Percentiles rank a stretch among this genome's conserved stretches.
Evolutionary conservation across 306 rosid genomes (phyloP).

Genomic region (Acacia melanoxylon): DNA sequence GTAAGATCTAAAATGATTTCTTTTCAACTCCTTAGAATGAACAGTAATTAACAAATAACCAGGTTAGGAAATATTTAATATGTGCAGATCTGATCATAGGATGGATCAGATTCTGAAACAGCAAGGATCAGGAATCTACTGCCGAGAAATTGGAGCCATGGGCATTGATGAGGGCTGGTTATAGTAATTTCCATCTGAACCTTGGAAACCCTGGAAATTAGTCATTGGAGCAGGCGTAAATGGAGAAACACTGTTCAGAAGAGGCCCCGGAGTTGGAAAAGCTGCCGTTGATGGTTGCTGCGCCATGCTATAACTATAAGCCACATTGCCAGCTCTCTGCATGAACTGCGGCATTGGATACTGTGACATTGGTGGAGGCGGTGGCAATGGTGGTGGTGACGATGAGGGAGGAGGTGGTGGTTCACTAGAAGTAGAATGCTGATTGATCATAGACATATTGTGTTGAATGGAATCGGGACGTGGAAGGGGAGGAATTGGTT

Average conservation of each 20-base stretch:
- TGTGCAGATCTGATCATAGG: conserved; percentile 59
- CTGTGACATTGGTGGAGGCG: conserved; percentile 78
- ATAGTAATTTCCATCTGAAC: conserved; percentile 80
- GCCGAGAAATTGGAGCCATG: conserved; percentile 83
- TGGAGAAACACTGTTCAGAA: conserved; percentile 52
- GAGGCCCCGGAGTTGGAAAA: conserved; percentile 53
- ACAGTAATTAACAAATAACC: conserved; percentile 25
- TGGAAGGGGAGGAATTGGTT: conserved; percentile 54
- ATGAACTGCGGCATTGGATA: conserved; percentile 64
- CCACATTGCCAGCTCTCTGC: conserved; percentile 62
- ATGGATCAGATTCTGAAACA: conserved; percentile 42
- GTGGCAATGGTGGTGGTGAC: conserved; percentile 87
- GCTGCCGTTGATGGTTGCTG: conserved; percentile 59
- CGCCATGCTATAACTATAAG: conserved; percentile 58
- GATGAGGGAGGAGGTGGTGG: conserved; percentile 89
- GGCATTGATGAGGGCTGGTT: conserved; percentile 81
- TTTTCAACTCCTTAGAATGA: conserved; percentile 37
- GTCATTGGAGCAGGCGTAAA: conserved; percentile 49
- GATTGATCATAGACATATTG: conserved; percentile 48
- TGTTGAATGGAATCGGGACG: conserved; percentile 57
- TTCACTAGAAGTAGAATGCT: conserved; percentile 60
- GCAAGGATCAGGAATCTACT: conserved; percentile 44
- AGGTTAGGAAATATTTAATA: conserved; percentile 50
- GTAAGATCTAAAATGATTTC: conserved; percentile 23
- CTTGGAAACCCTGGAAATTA: conserved; percentile 82